Evolutionary conservation across 768 basidiomycete species (phyloP).

Genomic region (Calocybe cyanea): DNA sequence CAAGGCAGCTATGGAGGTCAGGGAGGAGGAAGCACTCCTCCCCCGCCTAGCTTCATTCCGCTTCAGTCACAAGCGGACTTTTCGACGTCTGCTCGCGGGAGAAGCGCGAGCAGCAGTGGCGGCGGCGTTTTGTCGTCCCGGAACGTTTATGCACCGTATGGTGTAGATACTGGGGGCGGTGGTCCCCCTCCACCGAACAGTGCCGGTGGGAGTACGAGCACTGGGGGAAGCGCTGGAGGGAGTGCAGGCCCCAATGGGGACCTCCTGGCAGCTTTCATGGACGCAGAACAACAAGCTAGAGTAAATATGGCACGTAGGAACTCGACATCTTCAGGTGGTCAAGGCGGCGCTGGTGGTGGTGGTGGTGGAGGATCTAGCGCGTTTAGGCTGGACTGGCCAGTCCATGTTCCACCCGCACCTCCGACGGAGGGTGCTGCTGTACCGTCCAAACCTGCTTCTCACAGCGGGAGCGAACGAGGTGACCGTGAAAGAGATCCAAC

Average conservation of each 20-base stretch:
- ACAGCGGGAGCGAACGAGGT: slow-evolving; percentile 2
- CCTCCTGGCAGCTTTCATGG: slow-evolving; percentile 23
- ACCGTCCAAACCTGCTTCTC: slow-evolving; percentile 7
- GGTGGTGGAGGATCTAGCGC: slow-evolving; percentile 11
- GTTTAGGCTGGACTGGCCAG: slow-evolving; percentile 33
- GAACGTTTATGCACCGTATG: slow-evolving; percentile 8
- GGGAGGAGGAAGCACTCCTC: slow-evolving; percentile 10
- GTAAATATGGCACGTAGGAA: slow-evolving; percentile 7
- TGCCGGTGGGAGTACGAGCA: slow-evolving; percentile 14
- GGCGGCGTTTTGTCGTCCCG: slow-evolving; percentile 1
- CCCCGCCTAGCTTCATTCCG: slow-evolving; percentile 28
- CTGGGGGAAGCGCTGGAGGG: not conserved
- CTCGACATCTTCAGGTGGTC: slow-evolving; percentile 3
- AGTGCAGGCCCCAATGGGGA: slow-evolving; percentile 11
- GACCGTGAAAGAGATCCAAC: slow-evolving; percentile 1
- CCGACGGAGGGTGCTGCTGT: not conserved
- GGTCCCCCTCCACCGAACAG: slow-evolving; percentile 4
- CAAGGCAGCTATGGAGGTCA: slow-evolving; percentile 3
- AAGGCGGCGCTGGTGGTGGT: not conserved
- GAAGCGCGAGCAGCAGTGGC: slow-evolving; percentile 1
- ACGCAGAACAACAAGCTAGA: slow-evolving; percentile 25
- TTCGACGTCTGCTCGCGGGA: slow-evolving; percentile 8
- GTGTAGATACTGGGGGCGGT: slow-evolving; percentile 9
- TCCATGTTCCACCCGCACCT: slow-evolving; percentile 18
- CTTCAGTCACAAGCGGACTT: slow-evolving; percentile 25